phyloP scores from a whole-genome alignment of 2,329 filamentous ascomycete genomes.

The Clarireedia monteithiana region DNA sequence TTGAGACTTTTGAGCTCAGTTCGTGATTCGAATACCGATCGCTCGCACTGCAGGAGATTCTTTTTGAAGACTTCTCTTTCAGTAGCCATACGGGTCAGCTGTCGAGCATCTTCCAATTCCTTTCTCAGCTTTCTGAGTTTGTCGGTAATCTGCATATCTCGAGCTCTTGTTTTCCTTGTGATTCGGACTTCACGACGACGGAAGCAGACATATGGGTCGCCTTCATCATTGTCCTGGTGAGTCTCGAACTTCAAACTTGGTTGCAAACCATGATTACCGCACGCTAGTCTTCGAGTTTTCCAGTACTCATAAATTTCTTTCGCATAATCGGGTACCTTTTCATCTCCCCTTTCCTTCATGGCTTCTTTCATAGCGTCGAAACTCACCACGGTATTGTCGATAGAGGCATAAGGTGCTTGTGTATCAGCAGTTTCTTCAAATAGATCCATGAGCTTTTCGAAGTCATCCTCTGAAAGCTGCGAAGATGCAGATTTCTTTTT shows the following conservation, averaged over 20 bases:
- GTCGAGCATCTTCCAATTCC: slow-evolving; percentile 82
- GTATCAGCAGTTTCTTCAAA: slow-evolving; percentile 81
- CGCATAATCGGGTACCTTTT: slow-evolving; percentile 47
- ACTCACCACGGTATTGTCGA: slow-evolving; percentile 78
- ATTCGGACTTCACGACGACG: slow-evolving; percentile 88
- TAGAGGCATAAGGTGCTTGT: slow-evolving; percentile 80
- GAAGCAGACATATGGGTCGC: slow-evolving; percentile 97
- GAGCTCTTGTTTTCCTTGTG: slow-evolving; percentile 86
- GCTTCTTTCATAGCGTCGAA: slow-evolving; percentile 70
- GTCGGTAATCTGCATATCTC: slow-evolving; percentile 89
- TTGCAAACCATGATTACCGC: slow-evolving; percentile 65
- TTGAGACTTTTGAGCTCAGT: slow-evolving; percentile 80
- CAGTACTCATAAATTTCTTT: slow-evolving; percentile 87
- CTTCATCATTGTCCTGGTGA: slow-evolving; percentile 87
- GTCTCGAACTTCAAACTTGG: slow-evolving; percentile 87
- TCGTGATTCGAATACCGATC: slow-evolving; percentile 75
- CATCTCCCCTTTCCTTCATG: slow-evolving; percentile 42
- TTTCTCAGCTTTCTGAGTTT: slow-evolving; percentile 86
- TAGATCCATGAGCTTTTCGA: slow-evolving; percentile 89
- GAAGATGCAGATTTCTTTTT: slow-evolving; percentile 54
- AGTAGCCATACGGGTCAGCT: slow-evolving; percentile 69
- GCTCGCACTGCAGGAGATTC: slow-evolving; percentile 68
- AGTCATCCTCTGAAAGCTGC: slow-evolving; percentile 79
- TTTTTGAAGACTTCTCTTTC: slow-evolving; percentile 74
- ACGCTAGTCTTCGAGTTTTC: slow-evolving; percentile 61